Base-by-base conservation (phyloP, 768 basidiomycete genomes). In the Mrakia gelida region DNA sequence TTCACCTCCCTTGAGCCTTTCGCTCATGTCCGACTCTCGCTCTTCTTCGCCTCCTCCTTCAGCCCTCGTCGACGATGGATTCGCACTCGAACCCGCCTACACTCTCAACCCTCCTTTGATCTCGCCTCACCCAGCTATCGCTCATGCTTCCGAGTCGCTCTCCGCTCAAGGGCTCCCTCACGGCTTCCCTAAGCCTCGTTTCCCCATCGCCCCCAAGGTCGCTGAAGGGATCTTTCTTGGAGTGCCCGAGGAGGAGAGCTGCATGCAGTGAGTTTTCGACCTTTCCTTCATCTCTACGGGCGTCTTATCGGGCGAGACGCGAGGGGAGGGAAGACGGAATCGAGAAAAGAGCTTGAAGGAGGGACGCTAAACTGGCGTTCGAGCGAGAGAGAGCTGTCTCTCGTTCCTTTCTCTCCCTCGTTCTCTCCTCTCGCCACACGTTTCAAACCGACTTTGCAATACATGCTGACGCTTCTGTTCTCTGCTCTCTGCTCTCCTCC, bases 161-260 rank as follows among this genome's bases (percentile, higher is more conserved):
- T 38, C 30, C 16, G n/a, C 63, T 41, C 7, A 38, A 38, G 16
- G 28, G 3, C 26, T 30, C 13, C 15, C 8, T n/a, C 49, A 43
- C 13, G 62, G 62, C n/a, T 43, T n/a, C 28, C 75, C 32, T 73
- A 13, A 56, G 28, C 63, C 61, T 38, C 62, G 32, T 10, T 54
- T 49, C 16, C 78, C 73, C n/a, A 71, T 79, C 18, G 38, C 78
- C 11, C 78, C 78, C 52, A 79, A 79, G 61, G 67, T 65, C 28
- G 78, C 78, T 18, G 78, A 79, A 23, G 74, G 74, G 11, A 61
- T 79, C 49, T 79, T 49, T 67, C 73, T 79, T 34, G 23, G 13
- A 7, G 73, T 79, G 0, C 78, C 78, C 0, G 52, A 71, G 16
- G 73, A 75, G 32, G 34, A 43, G 32, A 59, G 52, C 34, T 79